Evolutionary conservation across 768 basidiomycete genomes (phyloP).

Genomic region (Lactarius tabidus): DNA sequence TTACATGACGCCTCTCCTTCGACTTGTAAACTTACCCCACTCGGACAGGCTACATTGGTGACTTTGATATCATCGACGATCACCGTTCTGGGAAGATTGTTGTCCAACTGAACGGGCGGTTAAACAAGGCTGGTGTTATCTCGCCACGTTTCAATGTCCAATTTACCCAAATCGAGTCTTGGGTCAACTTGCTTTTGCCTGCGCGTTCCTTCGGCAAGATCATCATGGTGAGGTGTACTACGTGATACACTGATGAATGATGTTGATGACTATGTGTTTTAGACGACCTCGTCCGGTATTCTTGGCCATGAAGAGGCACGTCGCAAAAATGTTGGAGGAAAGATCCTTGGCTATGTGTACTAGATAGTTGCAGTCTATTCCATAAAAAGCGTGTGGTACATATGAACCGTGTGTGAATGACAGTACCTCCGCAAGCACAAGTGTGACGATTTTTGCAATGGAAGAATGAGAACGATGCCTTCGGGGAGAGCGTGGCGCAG

Average conservation of each 20-base stretch:
- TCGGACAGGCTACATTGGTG: conserved; percentile 86
- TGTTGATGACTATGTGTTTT: background rate
- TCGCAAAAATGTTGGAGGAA: conserved; percentile 96
- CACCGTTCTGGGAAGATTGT: conserved; percentile 98
- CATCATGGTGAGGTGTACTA: conserved; percentile 66
- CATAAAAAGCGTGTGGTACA: conserved; percentile 35
- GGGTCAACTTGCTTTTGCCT: conserved; percentile 96
- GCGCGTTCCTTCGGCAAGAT: conserved; percentile 95
- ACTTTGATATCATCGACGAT: conserved; percentile 98
- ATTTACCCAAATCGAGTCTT: conserved; percentile 85
- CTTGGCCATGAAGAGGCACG: conserved; percentile 99
- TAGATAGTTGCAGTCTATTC: conserved; percentile 38
- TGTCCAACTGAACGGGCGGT: conserved; percentile 94
- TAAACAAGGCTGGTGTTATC: conserved; percentile 99
- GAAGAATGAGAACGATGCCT: no score
- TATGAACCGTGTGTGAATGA: background rate
- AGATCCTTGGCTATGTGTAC: conserved; percentile 90
- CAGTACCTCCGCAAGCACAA: no score
- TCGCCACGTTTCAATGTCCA: conserved; percentile 99
- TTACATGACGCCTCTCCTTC: background rate
- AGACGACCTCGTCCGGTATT: conserved; percentile 98
- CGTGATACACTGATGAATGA: background rate
- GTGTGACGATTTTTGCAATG: no score
- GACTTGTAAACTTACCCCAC: background rate
- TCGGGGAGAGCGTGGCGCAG: no score